Conservation (phyloP, 352 stramenopile genomes). For the Phytophthora chlamydospora region DNA sequence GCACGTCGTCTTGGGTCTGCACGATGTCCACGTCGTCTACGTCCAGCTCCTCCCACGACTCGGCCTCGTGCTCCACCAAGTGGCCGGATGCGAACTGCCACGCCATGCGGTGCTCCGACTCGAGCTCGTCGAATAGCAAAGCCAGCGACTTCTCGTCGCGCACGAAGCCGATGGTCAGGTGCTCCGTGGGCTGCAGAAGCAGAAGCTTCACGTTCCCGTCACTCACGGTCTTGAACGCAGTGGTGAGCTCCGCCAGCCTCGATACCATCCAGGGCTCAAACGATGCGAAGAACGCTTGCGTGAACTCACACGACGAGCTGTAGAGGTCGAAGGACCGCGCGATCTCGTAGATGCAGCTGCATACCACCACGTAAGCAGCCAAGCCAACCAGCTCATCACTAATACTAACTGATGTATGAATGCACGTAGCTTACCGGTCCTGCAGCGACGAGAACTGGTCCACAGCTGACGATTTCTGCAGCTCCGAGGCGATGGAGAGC, state of each 20-base stretch:
- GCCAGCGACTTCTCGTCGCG: conserved; percentile 58
- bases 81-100: conserved; percentile 44
- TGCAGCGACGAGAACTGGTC: conserved; percentile 56
- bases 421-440: conserved; percentile 46
- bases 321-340: conserved; percentile 80
- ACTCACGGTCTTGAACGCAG: conserved; percentile 74
- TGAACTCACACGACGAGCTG: conserved; percentile 60
- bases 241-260: conserved; percentile 60
- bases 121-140: conserved; percentile 41
- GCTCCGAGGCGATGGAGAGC: conserved; percentile 63
- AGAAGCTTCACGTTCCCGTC: conserved; percentile 70
- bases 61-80: conserved; percentile 45
- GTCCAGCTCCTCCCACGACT: conserved; percentile 79
- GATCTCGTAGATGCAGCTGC: conserved; percentile 77
- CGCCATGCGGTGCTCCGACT: conserved; percentile 43
- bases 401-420: background rate
- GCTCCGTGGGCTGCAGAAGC: conserved; percentile 57
- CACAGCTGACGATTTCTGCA: conserved; percentile 50
- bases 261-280: conserved; percentile 86
- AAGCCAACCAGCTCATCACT: background rate
- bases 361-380: background rate
- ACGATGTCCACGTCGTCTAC: conserved; percentile 74
- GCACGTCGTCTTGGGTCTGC: conserved; percentile 56
- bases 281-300: conserved; percentile 60
- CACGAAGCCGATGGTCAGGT: conserved; percentile 78